Base-by-base conservation (phyloP, 345 rosid genomes). In the Hevea brasiliensis region DNA sequence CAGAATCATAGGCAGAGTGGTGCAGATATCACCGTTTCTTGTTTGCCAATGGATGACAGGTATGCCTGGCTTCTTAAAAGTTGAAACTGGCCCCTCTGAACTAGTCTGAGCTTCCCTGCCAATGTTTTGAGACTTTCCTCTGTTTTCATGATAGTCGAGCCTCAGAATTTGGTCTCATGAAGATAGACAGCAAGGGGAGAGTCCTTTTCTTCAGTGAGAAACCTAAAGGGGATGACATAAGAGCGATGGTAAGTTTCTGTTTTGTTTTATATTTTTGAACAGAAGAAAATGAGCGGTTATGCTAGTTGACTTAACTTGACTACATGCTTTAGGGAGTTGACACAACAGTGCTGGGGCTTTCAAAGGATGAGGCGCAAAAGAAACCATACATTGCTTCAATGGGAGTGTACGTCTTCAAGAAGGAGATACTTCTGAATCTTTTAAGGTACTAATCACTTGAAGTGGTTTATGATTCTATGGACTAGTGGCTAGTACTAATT, bases 311-410 rank as follows among this genome's bases (percentile, higher is more conserved):
- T 32, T n/a, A n/a, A n/a, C n/a, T n/a, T n/a, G n/a, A 27, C 0
- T 40, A 1, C 64, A 55, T 58, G 35, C 26, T 81, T 76, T 70
- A 92, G 98, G 91, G 85, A 85, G 98, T 94, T 53, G 97, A 92
- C 67, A 94, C 98, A 42, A 88, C 87, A 15, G 82, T 90, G 21
- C 77, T 94, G 75, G 98, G 98, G 77, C 97, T 92, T 51, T 83
- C 98, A 23, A 85, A 74, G 75, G 86, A 86, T 0, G 95, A 88
- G 81, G 98, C 98, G 56, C 79, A 65, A 59, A 87, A 86, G 90
- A 92, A 94, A 80, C 98, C 98, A 35, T 94, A 92, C 80, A 94
- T 94, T 74, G 98, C 98, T 9, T 94, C 98, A 65, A 94, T 94
- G 98, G 98, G 98, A 60, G 97, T 92, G 13, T 94, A 94, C 27